Conservation (phyloP, 2,329 filamentous ascomycete genomes). For the Aureobasidium sp. region DNA sequence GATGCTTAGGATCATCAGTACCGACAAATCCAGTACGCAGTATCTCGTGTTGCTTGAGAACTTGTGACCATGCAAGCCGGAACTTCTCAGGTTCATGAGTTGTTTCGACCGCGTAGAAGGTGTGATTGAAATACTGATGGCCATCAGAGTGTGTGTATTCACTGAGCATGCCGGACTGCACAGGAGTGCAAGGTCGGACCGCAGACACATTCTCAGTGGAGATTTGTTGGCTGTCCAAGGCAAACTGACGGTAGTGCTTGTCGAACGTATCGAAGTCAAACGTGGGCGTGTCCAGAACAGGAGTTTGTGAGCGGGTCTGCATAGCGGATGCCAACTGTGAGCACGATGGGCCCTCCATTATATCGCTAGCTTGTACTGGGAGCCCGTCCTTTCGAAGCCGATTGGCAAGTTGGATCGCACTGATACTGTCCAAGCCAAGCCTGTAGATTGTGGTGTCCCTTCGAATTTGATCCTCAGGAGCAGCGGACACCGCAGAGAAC, state of each 20-base stretch:
- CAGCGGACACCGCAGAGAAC: conserved; percentile 51
- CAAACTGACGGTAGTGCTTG: conserved; percentile 27
- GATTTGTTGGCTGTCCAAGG: conserved; percentile 29
- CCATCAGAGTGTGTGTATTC: conserved; percentile 63
- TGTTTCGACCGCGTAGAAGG: conserved; percentile 46
- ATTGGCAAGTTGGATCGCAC: conserved; percentile 67
- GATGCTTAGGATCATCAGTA: conserved; percentile 49
- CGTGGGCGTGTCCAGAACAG: not conserved
- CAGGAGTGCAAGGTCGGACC: conserved; percentile 67
- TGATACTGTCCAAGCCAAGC: conserved; percentile 88
- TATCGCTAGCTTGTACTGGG: conserved; percentile 58
- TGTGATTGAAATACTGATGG: conserved; percentile 65
- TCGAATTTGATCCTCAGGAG: conserved; percentile 43
- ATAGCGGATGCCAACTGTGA: conserved; percentile 25
- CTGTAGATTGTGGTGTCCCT: conserved; percentile 68
- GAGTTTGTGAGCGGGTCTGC: conserved; percentile 15
- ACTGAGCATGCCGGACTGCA: conserved; percentile 72
- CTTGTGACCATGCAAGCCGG: conserved; percentile 50
- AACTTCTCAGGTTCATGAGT: conserved; percentile 37
- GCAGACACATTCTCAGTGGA: conserved; percentile 39
- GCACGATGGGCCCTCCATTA: conserved; percentile 51
- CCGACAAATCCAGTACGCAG: conserved; percentile 66
- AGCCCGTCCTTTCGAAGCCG: conserved; percentile 54
- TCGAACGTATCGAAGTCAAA: conserved; percentile 49
- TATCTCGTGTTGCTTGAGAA: conserved; percentile 55